Evolutionary conservation across 345 rosid species (phyloP), one percentile per base, ranked within the genome.

Genomic region (Pistacia atlantica): DNA sequence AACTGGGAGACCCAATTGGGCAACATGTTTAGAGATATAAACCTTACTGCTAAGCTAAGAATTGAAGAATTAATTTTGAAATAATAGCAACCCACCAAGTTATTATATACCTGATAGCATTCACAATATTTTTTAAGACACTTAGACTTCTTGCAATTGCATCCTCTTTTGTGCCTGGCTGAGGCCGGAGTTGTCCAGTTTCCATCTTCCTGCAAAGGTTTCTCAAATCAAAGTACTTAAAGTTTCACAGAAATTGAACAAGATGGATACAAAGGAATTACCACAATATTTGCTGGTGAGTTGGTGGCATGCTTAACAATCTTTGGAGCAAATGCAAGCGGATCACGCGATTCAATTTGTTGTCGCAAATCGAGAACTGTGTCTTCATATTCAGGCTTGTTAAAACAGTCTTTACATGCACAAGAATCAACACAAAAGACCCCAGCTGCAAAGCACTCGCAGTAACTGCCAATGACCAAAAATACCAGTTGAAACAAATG

Each of bases 131-230:
- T 85, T 71, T 87, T 87, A 25, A 75, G 75, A 71, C 90, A 85
- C 65, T 82, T 85, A 2, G 90, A 85, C 72, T 73, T 87, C 80
- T 83, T 85, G 84, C 88, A 87, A 54, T 87, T 87, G 75, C 88
- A 85, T 68, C 90, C 90, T 55, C 80, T 78, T 83, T 82, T 87
- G 75, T 87, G 87, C 75, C 87, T 81, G 57, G 85, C 83, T 3
- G 83, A 85, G 28, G 80, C 59, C 37, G 85, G 81, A n/a, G 72
- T 79, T 31, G 64, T 42, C 71, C 49, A 22, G 73, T 37, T 82
- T 42, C 62, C 70, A 48, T 81, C 81, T 49, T 82, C 80, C 87
- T 87, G 85, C 11, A 65, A 17, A 74, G 49, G 17, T 16, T 71
- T 73, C 49, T 80, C 42, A 42, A 25, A 4, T 76, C 64, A 83